phyloP scores from a whole-genome alignment of 352 stramenopile species.

The Phytophthora aleatoria region DNA sequence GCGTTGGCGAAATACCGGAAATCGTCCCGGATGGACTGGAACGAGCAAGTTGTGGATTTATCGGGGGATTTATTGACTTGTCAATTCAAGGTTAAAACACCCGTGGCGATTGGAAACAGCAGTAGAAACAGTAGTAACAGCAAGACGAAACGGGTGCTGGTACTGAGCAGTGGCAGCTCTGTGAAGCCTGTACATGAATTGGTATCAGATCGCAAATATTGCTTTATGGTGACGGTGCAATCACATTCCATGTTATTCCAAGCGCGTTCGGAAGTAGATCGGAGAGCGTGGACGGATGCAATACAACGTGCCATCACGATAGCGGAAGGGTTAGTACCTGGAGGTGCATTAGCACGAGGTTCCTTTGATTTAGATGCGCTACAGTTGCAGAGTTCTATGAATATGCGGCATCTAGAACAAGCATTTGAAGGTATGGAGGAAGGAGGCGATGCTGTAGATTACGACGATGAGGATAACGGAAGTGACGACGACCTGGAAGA shows the following conservation, averaged over 20 bases:
- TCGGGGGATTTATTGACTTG: slow-evolving; percentile 68
- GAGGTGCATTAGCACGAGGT: slow-evolving; percentile 29
- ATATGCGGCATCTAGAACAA: slow-evolving; percentile 50
- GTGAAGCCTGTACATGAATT: slow-evolving; percentile 74
- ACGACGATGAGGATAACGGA: slow-evolving; percentile 8
- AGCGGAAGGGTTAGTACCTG: slow-evolving; percentile 60
- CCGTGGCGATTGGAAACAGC: slow-evolving; percentile 21
- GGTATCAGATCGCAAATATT: slow-evolving; percentile 62
- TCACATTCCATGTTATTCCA: slow-evolving; percentile 74
- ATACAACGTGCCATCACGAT: slow-evolving; percentile 78
- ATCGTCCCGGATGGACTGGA: slow-evolving; percentile 42
- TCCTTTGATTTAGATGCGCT: slow-evolving; percentile 60
- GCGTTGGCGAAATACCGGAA: slow-evolving; percentile 58
- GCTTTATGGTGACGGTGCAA: slow-evolving; percentile 70
- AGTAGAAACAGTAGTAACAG: slow-evolving; percentile 18
- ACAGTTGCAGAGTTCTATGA: slow-evolving; percentile 54
- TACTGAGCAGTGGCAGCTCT: slow-evolving; percentile 48
- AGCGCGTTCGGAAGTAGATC: slow-evolving; percentile 50
- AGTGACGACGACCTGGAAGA: slow-evolving; percentile 25
- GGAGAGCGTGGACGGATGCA: slow-evolving; percentile 58
- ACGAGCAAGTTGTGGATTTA: slow-evolving; percentile 69
- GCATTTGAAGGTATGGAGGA: slow-evolving; percentile 42
- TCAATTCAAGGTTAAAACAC: slow-evolving; percentile 30
- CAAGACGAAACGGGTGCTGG: slow-evolving; percentile 47
- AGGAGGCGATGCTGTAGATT: slow-evolving; percentile 14